Conservation (phyloP, 108 stramenopile species). For the Pseudonitzschia multiseries region DNA sequence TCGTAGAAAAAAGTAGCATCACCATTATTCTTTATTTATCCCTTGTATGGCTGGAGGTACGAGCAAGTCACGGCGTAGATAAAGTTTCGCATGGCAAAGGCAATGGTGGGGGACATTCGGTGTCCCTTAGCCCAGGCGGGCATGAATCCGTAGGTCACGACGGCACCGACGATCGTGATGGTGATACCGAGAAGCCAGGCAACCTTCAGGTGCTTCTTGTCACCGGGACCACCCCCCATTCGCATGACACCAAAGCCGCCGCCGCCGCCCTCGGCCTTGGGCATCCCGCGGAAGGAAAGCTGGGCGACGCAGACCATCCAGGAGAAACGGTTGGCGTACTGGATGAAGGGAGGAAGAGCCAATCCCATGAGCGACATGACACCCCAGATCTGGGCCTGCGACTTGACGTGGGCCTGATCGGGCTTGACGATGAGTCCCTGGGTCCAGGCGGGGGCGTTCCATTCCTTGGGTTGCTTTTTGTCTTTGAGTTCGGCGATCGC, state of each 20-base stretch:
- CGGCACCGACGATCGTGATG: constrained; percentile 29
- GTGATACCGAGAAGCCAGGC: constrained; percentile 47
- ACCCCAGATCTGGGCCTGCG: constrained; percentile 69
- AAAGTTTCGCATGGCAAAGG: constrained; percentile 57
- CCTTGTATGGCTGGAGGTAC: constrained; percentile 63
- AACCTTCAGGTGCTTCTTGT: constrained; percentile 41
- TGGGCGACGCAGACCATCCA: constrained; percentile 77
- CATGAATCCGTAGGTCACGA: constrained; percentile 45
- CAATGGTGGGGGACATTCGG: constrained; percentile 56
- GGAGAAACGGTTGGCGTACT: constrained; percentile 61
- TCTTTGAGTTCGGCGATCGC: background rate
- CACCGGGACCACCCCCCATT: constrained; percentile 35
- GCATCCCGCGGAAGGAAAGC: constrained; percentile 80
- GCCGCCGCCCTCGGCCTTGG: constrained; percentile 41
- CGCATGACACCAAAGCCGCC: constrained; percentile 41
- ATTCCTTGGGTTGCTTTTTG: constrained; percentile 25
- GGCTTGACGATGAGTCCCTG: constrained; percentile 72
- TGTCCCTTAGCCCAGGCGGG: constrained; percentile 50
- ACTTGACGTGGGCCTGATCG: constrained; percentile 59
- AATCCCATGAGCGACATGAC: constrained; percentile 57
- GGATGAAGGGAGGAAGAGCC: constrained; percentile 59
- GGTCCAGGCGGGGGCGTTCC: constrained; percentile 50
- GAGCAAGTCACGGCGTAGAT: constrained; percentile 39
- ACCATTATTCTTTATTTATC: constrained; percentile 23
- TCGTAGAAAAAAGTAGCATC: too few relatives aligned